phyloP scores from a whole-genome alignment of 225 moss, liverwort and hornwort genomes.

The Pleurozium schreberi region DNA sequence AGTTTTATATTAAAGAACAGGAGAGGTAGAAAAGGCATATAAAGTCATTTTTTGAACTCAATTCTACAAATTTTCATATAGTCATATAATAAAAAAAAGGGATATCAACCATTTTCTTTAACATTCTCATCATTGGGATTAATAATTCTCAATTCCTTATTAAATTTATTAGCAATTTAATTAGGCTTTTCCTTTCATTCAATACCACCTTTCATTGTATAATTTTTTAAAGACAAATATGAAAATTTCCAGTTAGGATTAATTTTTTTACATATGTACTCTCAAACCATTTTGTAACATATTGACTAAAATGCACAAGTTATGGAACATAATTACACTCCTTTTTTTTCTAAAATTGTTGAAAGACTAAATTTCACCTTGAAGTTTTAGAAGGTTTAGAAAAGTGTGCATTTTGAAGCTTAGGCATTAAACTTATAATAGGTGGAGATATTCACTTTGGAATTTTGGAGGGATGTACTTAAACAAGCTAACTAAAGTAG shows the following conservation, averaged over 20 bases:
- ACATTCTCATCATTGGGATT: neutral
- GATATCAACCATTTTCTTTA: neutral
- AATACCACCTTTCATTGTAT: fast-evolving
- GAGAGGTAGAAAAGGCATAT: neutral
- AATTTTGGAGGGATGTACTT: neutral
- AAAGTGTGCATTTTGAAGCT: neutral
- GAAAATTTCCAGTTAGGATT: neutral
- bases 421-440: too few relatives aligned
- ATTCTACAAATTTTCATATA: neutral
- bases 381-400: fast-evolving
- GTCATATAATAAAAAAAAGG: fast-evolving
- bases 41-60: neutral
- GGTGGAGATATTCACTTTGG: too few relatives aligned
- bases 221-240: too few relatives aligned
- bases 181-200: neutral
- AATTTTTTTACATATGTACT: neutral
- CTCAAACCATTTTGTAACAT: neutral
- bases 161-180: fast-evolving
- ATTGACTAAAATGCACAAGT: too few relatives aligned
- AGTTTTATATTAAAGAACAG: neutral
- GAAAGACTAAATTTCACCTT: neutral
- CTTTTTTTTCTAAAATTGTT: too few relatives aligned
- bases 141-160: neutral
- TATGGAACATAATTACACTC: fast-evolving
- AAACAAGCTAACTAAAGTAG: neutral